These are phyloP conservation scores for Paecilomyces sp. DNA, from an alignment of 2,329 filamentous ascomycete species.

Conservation along the genomic window DNA sequence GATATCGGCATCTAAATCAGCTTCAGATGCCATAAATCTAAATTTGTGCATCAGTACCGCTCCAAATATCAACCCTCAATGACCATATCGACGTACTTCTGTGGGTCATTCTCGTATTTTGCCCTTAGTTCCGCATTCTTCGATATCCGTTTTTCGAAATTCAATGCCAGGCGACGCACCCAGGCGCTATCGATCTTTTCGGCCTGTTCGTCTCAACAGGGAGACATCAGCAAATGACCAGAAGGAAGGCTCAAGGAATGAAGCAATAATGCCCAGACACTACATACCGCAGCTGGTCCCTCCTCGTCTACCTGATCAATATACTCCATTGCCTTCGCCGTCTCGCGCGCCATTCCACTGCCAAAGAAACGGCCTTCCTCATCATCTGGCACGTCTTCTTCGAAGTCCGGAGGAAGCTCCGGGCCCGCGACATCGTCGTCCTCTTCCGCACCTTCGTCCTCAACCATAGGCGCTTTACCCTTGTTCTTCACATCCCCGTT, in stretches of 20 bases:
- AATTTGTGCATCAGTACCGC: background rate
- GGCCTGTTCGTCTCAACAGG: slow-evolving; percentile 24
- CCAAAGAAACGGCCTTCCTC: slow-evolving; percentile 96
- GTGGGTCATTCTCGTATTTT: slow-evolving; percentile 71
- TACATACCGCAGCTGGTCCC: slow-evolving; percentile 34
- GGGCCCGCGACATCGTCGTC: slow-evolving; percentile 45
- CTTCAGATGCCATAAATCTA: slow-evolving; percentile 72
- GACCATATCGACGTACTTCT: slow-evolving; percentile 47
- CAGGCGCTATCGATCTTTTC: slow-evolving; percentile 79
- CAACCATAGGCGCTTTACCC: slow-evolving; percentile 37
- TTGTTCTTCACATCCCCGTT: slow-evolving; percentile 45
- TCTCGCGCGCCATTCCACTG: slow-evolving; percentile 74
- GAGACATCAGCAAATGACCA: slow-evolving; percentile 12
- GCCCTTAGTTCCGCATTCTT: slow-evolving; percentile 87
- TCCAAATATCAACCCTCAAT: background rate
- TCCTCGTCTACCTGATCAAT: slow-evolving; percentile 63
- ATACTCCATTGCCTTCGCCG: slow-evolving; percentile 79
- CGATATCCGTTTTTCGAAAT: slow-evolving; percentile 83
- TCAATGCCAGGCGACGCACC: slow-evolving; percentile 72
- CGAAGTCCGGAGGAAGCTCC: slow-evolving; percentile 50
- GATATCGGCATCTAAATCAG: slow-evolving; percentile 81
- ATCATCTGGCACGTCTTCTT: slow-evolving; percentile 60
- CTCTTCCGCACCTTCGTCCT: slow-evolving; percentile 39
- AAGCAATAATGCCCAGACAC: background rate
- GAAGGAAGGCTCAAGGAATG: background rate